These are phyloP conservation scores for Claviceps sp. DNA, from an alignment of 2,329 filamentous ascomycete species.

Conservation along the genomic window DNA sequence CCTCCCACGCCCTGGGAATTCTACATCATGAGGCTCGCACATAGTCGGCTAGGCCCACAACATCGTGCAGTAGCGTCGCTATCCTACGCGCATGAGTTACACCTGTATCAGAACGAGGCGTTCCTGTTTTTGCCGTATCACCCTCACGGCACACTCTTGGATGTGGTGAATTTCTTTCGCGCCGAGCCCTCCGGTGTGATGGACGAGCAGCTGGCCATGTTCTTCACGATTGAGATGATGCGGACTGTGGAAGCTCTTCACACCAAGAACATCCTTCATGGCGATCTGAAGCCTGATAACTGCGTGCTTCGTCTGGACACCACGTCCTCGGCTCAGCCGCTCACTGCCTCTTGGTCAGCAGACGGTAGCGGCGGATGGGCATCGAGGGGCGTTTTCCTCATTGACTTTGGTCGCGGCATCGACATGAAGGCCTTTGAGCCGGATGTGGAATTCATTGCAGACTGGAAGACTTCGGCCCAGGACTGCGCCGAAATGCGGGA, in stretches of 20 bases:
- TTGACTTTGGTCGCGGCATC: conserved; percentile 90
- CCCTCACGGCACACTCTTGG: conserved; percentile 83
- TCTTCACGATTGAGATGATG: conserved; percentile 83
- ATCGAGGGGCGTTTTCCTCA: conserved; percentile 67
- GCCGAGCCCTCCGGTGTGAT: conserved; percentile 60
- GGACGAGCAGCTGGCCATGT: conserved; percentile 89
- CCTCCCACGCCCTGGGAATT: conserved; percentile 91
- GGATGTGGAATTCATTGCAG: conserved; percentile 72
- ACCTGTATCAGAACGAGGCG: conserved; percentile 79
- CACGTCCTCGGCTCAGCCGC: conserved; percentile 26
- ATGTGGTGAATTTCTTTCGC: conserved; percentile 79
- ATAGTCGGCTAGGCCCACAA: conserved; percentile 58
- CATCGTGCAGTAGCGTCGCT: conserved; percentile 65
- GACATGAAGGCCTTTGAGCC: conserved; percentile 77
- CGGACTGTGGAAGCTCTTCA: conserved; percentile 84
- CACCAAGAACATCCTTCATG: conserved; percentile 66
- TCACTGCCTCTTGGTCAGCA: conserved; percentile 53
- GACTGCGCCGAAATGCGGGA: conserved; percentile 96
- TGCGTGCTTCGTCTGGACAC: conserved; percentile 72
- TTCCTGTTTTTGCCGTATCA: conserved; percentile 82
- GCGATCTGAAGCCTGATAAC: conserved; percentile 92
- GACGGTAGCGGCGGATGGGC: conserved; percentile 69
- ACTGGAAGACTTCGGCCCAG: conserved; percentile 79
- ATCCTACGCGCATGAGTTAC: conserved; percentile 75
- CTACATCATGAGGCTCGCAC: conserved; percentile 78